Percentiles rank a stretch among this genome's conserved stretches.
Conservation (phyloP, 2,329 filamentous ascomycete species). For the Lecanoromycetidae sp. region DNA sequence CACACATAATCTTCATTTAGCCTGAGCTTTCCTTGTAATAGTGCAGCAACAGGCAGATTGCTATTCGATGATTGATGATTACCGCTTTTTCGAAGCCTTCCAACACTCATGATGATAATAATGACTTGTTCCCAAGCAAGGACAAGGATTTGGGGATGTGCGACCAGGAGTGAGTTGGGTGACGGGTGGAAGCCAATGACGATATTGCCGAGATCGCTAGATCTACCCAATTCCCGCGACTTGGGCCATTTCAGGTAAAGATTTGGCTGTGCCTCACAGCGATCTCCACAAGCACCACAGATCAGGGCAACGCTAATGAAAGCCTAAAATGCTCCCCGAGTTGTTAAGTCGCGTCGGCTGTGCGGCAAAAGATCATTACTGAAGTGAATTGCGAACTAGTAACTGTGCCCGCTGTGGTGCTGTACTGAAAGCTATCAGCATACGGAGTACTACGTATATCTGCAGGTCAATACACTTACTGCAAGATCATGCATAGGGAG, state of each 20-base stretch:
- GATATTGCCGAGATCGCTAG: conserved; percentile 9
- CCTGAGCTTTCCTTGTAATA: no score
- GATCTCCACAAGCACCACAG: conserved; percentile 6
- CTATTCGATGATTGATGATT: no score
- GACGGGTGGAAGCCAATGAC: not conserved
- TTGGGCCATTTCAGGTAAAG: not conserved
- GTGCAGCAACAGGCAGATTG: no score
- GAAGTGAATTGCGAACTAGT: no score
- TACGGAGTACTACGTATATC: no score
- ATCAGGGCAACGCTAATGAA: not conserved
- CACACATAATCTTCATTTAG: no score
- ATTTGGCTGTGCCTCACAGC: conserved; percentile 4
- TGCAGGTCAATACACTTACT: no score
- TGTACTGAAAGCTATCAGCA: no score
- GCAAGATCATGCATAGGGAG: no score
- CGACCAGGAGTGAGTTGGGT: not conserved
- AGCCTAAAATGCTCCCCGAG: not conserved
- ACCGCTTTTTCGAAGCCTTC: no score
- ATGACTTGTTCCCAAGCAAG: not conserved
- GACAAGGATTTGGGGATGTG: not conserved
- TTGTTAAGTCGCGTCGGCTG: conserved; percentile 2
- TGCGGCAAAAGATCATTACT: not conserved
- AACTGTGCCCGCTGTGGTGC: no score
- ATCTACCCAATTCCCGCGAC: conserved; percentile 4
- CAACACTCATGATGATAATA: no score